Percentiles rank a stretch among this genome's conserved stretches.
Evolutionary conservation across 768 basidiomycete genomes (phyloP).

Genomic region (Pulveroboletus sp.): DNA sequence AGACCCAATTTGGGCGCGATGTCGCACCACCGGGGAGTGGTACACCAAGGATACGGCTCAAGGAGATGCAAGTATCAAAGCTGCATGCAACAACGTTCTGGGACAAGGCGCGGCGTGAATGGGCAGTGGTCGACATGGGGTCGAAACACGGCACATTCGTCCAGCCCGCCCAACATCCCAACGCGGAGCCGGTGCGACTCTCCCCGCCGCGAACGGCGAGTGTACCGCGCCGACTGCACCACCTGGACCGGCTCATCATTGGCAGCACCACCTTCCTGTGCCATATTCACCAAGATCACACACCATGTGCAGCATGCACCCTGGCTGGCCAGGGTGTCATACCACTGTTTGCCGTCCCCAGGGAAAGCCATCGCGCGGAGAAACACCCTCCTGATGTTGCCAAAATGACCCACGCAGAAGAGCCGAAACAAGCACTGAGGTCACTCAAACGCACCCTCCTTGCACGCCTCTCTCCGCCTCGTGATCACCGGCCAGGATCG

Average conservation of each 20-base stretch:
- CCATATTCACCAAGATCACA: constrained; percentile 62
- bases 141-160: constrained; percentile 83
- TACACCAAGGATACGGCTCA: constrained; percentile 67
- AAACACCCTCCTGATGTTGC: constrained; percentile 21
- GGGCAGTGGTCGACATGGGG: constrained; percentile 83
- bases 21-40: constrained; percentile 45
- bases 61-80: constrained; percentile 85
- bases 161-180: constrained; percentile 18
- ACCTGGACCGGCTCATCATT: constrained; percentile 63
- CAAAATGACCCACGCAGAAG: constrained; percentile 3
- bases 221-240: constrained; percentile 58
- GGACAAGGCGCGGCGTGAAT: constrained; percentile 56
- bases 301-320: constrained; percentile 64
- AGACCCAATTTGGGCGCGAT: constrained; percentile 77
- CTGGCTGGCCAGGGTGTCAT: constrained; percentile 53
- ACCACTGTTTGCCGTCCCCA: constrained; percentile 43
- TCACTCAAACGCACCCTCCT: constrained; percentile 65
- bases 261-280: constrained; percentile 70
- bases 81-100: constrained; percentile 74
- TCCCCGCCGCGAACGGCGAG: constrained; percentile 68
- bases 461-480: constrained; percentile 40
- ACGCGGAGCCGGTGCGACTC: constrained; percentile 43
- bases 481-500: constrained; percentile 14
- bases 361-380: constrained; percentile 14
- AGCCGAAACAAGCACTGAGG: constrained; percentile 57